Percentiles rank a stretch among this genome's conserved stretches.
phyloP scores from a whole-genome alignment of 2,329 filamentous ascomycete species.

The Penicillium sp. region DNA sequence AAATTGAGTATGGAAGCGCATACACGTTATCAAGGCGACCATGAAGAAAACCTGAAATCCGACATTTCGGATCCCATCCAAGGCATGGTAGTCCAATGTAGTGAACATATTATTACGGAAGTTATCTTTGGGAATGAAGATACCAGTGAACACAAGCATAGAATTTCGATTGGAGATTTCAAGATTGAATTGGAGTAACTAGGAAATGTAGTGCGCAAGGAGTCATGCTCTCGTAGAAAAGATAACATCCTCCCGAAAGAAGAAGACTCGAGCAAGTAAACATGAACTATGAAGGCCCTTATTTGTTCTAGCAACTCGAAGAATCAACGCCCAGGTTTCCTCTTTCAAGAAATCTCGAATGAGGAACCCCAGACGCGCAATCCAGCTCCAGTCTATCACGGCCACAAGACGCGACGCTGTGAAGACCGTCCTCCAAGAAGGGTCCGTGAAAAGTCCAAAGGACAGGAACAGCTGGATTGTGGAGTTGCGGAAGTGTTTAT shows the following conservation, averaged over 20 bases:
- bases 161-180: neutral
- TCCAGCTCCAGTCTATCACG: constrained; percentile 44
- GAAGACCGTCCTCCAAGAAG: constrained; percentile 39
- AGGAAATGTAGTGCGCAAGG: constrained; percentile 45
- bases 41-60: neutral
- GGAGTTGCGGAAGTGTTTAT: constrained; percentile 24
- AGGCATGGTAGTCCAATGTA: too few species aligned
- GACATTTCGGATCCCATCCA: too few species aligned
- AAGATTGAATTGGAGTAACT: neutral
- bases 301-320: constrained; percentile 40
- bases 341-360: constrained; percentile 2
- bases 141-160: too few species aligned
- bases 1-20: too few species aligned
- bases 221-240: constrained; percentile 47
- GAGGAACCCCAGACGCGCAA: constrained; percentile 24
- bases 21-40: too few species aligned
- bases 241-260: constrained; percentile 5
- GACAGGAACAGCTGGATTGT: constrained; percentile 39
- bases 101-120: too few species aligned
- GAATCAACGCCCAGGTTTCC: constrained; percentile 8
- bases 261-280: constrained; percentile 32
- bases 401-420: constrained; percentile 44
- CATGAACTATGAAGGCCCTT: constrained; percentile 51
- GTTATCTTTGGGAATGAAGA: too few species aligned
- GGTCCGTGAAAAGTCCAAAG: constrained; percentile 28